phyloP scores from a whole-genome alignment of 257 asterid genomes.

The Anisodus tanguticus region DNA sequence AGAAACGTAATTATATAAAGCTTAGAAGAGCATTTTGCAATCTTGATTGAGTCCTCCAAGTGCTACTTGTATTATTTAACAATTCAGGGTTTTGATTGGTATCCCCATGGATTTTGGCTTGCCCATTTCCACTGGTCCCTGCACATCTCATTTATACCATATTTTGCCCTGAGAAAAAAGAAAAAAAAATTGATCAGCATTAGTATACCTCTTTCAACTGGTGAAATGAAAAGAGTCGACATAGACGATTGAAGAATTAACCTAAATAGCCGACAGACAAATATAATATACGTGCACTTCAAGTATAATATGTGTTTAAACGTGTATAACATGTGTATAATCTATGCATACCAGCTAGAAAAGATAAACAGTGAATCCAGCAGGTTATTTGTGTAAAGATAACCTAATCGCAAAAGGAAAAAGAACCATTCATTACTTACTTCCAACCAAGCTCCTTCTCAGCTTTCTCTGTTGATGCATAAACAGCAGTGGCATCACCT shows the following conservation, averaged over 20 bases:
- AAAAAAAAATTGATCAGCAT: not conserved
- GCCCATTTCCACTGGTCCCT: slow-evolving; percentile 98
- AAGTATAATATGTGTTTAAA: no score
- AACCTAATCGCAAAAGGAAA: no score
- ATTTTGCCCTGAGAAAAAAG: slow-evolving; percentile 74
- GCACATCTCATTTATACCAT: slow-evolving; percentile 85
- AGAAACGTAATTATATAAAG: not conserved
- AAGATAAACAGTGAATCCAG: no score
- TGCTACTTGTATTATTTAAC: slow-evolving; percentile 4
- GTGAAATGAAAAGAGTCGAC: not conserved
- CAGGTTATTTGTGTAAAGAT: no score
- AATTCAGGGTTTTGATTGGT: slow-evolving; percentile 47
- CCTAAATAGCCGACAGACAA: not conserved
- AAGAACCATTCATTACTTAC: slow-evolving; percentile 50
- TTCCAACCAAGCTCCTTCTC: slow-evolving; percentile 88
- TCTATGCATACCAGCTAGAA: no score
- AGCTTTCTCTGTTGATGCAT: slow-evolving; percentile 85
- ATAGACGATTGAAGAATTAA: not conserved
- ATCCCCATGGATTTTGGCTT: slow-evolving; percentile 83
- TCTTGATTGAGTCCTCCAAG: slow-evolving; percentile 7
- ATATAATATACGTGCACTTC: no score
- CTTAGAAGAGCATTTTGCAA: not conserved
- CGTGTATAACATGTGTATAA: no score
- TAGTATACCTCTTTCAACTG: not conserved
- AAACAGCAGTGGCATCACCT: slow-evolving; percentile 95